phyloP scores from a whole-genome alignment of 108 stramenopile genomes.

The Nitzschia inconspicua region DNA sequence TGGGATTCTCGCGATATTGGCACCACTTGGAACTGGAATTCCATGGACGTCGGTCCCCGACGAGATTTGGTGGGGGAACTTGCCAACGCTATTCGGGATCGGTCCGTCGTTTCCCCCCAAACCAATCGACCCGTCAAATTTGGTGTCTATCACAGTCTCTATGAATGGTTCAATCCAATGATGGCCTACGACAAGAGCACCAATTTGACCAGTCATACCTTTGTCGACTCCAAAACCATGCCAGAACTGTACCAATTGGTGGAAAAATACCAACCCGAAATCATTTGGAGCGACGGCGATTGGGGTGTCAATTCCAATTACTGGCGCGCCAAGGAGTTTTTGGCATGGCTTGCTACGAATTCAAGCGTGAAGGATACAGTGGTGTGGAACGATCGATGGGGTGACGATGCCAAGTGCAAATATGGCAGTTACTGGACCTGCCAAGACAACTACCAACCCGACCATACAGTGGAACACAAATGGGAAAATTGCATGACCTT shows the following conservation, averaged over 20 bases:
- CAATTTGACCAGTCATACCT: constrained; percentile 28
- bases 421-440: constrained; percentile 44
- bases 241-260: constrained; percentile 46
- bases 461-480: constrained; percentile 11
- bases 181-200: constrained; percentile 23
- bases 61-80: constrained; percentile 45
- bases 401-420: constrained; percentile 25
- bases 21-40: constrained; percentile 49
- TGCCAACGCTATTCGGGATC: constrained; percentile 27
- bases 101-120: constrained; percentile 5
- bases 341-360: constrained; percentile 40
- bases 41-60: constrained; percentile 41
- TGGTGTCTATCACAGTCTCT: constrained; percentile 39
- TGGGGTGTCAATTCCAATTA: constrained; percentile 32
- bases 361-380: constrained; percentile 30
- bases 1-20: constrained; percentile 33
- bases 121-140: constrained; percentile 26
- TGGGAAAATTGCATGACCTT: constrained; percentile 37
- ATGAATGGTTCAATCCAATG: constrained; percentile 49
- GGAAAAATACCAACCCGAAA: constrained; percentile 37
- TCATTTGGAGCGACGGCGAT: constrained; percentile 49
- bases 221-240: constrained; percentile 36
- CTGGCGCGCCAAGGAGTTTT: constrained; percentile 37
- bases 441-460: constrained; percentile 31
- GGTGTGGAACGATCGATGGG: constrained; percentile 54